These are phyloP conservation scores for Tympanopsis confertula DNA, from an alignment of 2,329 filamentous ascomycete genomes.

Conservation along the genomic window DNA sequence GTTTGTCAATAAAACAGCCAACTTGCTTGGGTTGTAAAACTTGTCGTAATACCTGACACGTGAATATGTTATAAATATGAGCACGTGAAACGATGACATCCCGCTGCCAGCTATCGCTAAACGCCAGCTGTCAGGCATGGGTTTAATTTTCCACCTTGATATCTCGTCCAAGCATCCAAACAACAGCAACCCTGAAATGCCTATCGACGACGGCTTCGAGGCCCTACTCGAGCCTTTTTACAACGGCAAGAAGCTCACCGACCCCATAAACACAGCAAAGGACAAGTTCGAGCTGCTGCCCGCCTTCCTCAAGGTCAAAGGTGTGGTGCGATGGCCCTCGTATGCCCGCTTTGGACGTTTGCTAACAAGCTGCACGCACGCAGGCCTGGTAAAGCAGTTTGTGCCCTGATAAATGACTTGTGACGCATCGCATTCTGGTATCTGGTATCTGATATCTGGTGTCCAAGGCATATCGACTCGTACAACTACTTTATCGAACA, in stretches of 20 bases:
- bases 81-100: too few species aligned
- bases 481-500: slow-evolving; percentile 98
- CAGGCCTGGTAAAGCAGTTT: slow-evolving; percentile 75
- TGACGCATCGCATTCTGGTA: neutral
- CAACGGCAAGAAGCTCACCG: slow-evolving; percentile 55
- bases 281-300: slow-evolving; percentile 97
- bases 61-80: too few species aligned
- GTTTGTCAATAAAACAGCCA: too few species aligned
- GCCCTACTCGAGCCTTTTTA: slow-evolving; percentile 57
- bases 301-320: slow-evolving; percentile 94
- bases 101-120: too few species aligned
- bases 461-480: slow-evolving; percentile 89
- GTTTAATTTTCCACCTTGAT: too few species aligned
- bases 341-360: slow-evolving; percentile 9
- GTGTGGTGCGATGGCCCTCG: slow-evolving; percentile 20
- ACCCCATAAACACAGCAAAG: slow-evolving; percentile 51
- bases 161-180: too few species aligned
- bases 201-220: slow-evolving; percentile 54
- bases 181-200: too few species aligned
- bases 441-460: too few species aligned
- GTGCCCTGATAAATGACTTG: slow-evolving; percentile 9
- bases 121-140: too few species aligned
- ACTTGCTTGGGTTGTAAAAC: too few species aligned
- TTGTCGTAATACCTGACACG: too few species aligned
- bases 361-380: slow-evolving; percentile 5